phyloP scores from a whole-genome alignment of 2,329 filamentous ascomycete species.

The Claviceps purpurea region DNA sequence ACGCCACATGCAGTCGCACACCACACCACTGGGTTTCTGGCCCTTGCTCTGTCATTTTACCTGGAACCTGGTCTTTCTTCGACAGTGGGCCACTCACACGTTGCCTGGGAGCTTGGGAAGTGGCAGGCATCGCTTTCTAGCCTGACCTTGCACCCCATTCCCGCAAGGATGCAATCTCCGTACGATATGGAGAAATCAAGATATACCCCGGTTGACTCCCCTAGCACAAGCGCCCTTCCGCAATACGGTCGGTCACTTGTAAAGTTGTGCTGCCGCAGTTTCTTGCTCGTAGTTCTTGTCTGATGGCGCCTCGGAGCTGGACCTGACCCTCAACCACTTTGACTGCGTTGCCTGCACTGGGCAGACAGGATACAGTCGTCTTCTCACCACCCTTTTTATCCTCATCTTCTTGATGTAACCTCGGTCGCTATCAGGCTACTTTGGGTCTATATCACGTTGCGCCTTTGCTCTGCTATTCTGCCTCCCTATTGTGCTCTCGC shows the following conservation, averaged over 20 bases:
- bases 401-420: constrained; percentile 4
- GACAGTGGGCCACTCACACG: background rate
- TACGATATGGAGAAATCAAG: constrained; percentile 5
- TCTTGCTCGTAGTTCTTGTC: constrained; percentile 2
- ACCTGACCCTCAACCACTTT: background rate
- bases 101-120: background rate
- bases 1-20: background rate
- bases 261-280: too few relatives aligned
- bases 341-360: constrained; percentile 1
- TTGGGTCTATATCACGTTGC: background rate
- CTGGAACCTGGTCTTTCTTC: background rate
- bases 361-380: constrained; percentile 10
- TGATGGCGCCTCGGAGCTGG: background rate
- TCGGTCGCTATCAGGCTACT: constrained; percentile 1
- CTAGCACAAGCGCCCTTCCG: constrained; percentile 2
- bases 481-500: background rate
- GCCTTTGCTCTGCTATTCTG: background rate
- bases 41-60: background rate
- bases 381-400: constrained; percentile 9
- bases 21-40: constrained; percentile 8
- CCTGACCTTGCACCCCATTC: background rate
- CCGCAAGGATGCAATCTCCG: background rate
- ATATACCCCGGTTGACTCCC: constrained; percentile 4
- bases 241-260: too few relatives aligned
- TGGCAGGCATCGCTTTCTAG: too few relatives aligned